Conservation (phyloP, 2,329 filamentous ascomycete genomes). For the Pseudonectria buxi region DNA sequence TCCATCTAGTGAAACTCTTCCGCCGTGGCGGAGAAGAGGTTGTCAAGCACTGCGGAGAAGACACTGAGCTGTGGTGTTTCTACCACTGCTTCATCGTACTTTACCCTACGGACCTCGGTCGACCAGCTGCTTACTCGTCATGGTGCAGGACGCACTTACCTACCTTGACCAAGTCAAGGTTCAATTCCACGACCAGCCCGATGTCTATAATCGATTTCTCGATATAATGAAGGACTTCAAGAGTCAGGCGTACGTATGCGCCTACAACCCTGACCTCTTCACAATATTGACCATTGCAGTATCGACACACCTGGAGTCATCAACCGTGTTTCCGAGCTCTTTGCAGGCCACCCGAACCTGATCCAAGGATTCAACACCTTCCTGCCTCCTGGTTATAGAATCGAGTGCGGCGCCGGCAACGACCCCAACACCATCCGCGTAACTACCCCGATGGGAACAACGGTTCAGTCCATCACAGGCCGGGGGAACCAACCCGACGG, state of each 20-base stretch:
- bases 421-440: conserved; percentile 95
- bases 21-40: conserved; percentile 15
- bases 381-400: conserved; percentile 87
- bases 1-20: conserved; percentile 19
- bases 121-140: conserved; percentile 5
- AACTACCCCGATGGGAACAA: conserved; percentile 96
- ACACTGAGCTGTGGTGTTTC: conserved; percentile 13
- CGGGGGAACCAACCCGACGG: conserved; percentile 42
- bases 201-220: conserved; percentile 93
- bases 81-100: conserved; percentile 21
- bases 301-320: conserved; percentile 98
- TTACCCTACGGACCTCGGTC: background rate
- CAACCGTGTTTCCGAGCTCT: conserved; percentile 89
- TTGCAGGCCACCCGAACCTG: conserved; percentile 88
- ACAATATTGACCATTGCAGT: conserved; percentile 35
- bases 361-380: conserved; percentile 99
- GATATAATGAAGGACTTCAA: conserved; percentile 99
- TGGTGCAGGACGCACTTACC: conserved; percentile 63
- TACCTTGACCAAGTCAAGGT: conserved; percentile 99
- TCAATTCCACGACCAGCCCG: conserved; percentile 91
- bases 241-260: conserved; percentile 71
- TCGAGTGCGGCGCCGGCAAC: conserved; percentile 89
- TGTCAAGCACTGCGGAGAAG: conserved; percentile 12
- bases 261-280: background rate
- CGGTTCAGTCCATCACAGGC: conserved; percentile 74